These are phyloP conservation scores for Yamadazyma membranifaciens DNA, from an alignment of 1,139 yeast species.

Conservation along the genomic window DNA sequence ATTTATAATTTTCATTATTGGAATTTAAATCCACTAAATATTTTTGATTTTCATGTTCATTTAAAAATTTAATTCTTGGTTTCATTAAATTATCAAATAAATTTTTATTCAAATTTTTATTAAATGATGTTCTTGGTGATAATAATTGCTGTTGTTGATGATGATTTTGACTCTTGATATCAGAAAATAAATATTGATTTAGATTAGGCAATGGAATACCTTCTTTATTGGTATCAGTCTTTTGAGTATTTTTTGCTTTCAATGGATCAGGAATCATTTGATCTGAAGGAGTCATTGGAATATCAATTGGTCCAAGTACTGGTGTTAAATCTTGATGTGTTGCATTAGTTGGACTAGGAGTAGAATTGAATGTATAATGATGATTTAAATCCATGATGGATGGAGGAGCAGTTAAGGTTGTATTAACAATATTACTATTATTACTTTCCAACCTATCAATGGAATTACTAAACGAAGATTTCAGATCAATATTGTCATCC, in stretches of 20 bases:
- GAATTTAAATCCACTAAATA: conserved; percentile 6
- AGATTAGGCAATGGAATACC: conserved; percentile 1
- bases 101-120: conserved; percentile 17
- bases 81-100: conserved; percentile 18
- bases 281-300: conserved; percentile 25
- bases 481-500: not conserved
- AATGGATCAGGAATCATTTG: conserved; percentile 27
- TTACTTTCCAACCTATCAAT: not conserved
- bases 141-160: conserved; percentile 14
- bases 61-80: conserved; percentile 20
- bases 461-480: not conserved
- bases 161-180: not conserved
- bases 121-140: conserved; percentile 17
- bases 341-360: not conserved
- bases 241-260: conserved; percentile 3
- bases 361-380: not conserved
- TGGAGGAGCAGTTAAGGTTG: conserved; percentile 2
- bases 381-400: not conserved
- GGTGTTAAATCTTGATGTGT: conserved; percentile 10
- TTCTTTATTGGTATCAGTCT: not conserved
- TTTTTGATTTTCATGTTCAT: conserved; percentile 15
- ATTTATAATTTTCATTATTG: conserved; percentile 12
- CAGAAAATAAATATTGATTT: not conserved
- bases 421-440: not conserved
- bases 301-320: conserved; percentile 14